Percentiles rank a stretch among this genome's conserved stretches.
Conservation (phyloP, 176 grass and related monocot species). For the Metroxylon sagu region DNA sequence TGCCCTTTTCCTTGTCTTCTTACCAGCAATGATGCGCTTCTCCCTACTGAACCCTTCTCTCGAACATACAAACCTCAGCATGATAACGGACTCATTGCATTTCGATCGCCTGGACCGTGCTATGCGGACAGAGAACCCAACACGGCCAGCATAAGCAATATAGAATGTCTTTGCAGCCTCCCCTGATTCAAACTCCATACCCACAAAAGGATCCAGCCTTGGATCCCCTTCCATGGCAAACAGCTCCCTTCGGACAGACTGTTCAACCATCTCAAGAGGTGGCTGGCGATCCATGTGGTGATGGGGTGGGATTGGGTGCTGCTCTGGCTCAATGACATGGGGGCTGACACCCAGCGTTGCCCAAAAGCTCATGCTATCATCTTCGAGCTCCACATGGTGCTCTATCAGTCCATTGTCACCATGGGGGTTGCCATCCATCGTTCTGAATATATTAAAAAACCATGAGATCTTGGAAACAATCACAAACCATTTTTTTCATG, state of each 20-base stretch:
- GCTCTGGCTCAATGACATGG: conserved; percentile 45
- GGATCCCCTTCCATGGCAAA: conserved; percentile 53
- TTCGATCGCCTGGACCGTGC: conserved; percentile 72
- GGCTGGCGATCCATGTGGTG: conserved; percentile 20
- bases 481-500: too few relatives aligned
- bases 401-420: too few relatives aligned
- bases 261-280: conserved; percentile 19
- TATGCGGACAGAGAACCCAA: conserved; percentile 81
- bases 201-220: conserved; percentile 52
- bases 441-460: too few relatives aligned
- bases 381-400: conserved; percentile 65
- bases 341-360: conserved; percentile 72
- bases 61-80: conserved; percentile 87
- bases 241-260: conserved; percentile 43
- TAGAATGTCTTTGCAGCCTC: conserved; percentile 97
- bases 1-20: conserved; percentile 72
- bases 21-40: conserved; percentile 45
- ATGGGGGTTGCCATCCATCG: too few relatives aligned
- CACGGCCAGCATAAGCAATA: conserved; percentile 76
- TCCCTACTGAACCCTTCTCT: conserved; percentile 75
- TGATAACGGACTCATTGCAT: conserved; percentile 84
- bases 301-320: conserved; percentile 11
- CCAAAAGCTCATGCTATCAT: conserved; percentile 98
- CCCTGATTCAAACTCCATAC: conserved; percentile 90
- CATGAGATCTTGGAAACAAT: too few relatives aligned